Evolutionary conservation across 169 alveolate species (phyloP).

Genomic region (Cryptosporidium sp.): DNA sequence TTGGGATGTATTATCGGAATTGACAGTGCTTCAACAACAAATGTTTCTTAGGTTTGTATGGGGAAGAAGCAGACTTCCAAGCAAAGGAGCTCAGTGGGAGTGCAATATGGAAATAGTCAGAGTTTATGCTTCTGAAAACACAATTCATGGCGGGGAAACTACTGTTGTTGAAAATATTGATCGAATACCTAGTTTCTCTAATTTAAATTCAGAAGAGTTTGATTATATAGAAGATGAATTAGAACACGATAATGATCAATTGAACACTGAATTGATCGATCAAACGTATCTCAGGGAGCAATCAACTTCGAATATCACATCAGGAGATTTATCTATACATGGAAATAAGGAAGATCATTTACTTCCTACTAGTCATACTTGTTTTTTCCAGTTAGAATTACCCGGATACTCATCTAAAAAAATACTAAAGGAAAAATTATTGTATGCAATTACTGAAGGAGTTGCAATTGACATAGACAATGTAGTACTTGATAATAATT

Average conservation of each 20-base stretch:
- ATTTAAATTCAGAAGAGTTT: background rate
- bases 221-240: background rate
- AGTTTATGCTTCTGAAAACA: background rate
- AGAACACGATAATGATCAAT: background rate
- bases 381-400: conserved; percentile 91
- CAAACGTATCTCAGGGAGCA: background rate
- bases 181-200: background rate
- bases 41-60: conserved; percentile 90
- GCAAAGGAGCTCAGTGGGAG: conserved; percentile 77
- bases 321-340: background rate
- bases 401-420: conserved; percentile 89
- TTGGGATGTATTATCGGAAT: conserved; percentile 89
- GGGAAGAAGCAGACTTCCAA: conserved; percentile 93
- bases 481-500: conserved; percentile 72
- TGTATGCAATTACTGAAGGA: conserved; percentile 89
- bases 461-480: conserved; percentile 83
- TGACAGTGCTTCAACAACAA: conserved; percentile 86
- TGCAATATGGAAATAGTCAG: conserved; percentile 77
- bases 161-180: background rate
- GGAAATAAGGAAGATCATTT: conserved; percentile 42
- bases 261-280: background rate
- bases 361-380: conserved; percentile 91
- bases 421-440: conserved; percentile 83
- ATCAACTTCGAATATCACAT: background rate
- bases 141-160: background rate